Base-by-base conservation (phyloP, 2,329 filamentous ascomycete species). In the Talaromyces atroroseus region DNA sequence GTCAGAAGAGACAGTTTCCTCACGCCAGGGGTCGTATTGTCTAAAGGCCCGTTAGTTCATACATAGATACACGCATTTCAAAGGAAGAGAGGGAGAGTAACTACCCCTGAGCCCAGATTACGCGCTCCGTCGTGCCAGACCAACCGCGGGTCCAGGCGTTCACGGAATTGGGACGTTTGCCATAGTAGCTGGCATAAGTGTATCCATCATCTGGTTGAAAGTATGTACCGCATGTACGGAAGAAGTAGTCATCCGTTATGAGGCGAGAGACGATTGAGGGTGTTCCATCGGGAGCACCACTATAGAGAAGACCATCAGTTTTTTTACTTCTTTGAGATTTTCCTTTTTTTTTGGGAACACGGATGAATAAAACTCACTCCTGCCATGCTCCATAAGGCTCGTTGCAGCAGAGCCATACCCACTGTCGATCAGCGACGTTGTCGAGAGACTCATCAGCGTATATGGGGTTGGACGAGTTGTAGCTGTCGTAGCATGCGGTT, bases 351-450 rank as follows among this genome's bases (percentile, higher is more conserved):
- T 26, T 26, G 7, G 24, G 24, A 7, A 26, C 24, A 26, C 3
- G 24, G 24, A 26, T 26, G 20, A 24, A 20, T 3, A 21, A 24
- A 46, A 65, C 75, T 63, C 66, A 78, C 71, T 77, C 76, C 65
- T 83, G 80, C 76, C 78, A 84, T 67, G 77, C 82, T 55, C 72
- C 78, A 57, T 82, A 78, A n/a, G 83, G 82, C 65, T 86, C 81
- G 64, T 86, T 85, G 74, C 84, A 86, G 1, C 78, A 73, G 68
- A 84, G 76, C 82, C 83, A 86, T 7, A 74, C 66, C 82, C 82
- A 86, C 59, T 83, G 80, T 0, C 81, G 70, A 60, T 80, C 74
- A 34, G 71, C 62, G 0, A 63, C 54, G 64, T 85, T 84, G 49
- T 60, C 61, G 5, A 80, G 69, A 1, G 68, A 71, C 18, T 64